A percentile compares a stretch with the other conserved stretches of the same genome.
Conservation (phyloP, 345 rosid species). For the Psidium friedrichsthalianum region DNA sequence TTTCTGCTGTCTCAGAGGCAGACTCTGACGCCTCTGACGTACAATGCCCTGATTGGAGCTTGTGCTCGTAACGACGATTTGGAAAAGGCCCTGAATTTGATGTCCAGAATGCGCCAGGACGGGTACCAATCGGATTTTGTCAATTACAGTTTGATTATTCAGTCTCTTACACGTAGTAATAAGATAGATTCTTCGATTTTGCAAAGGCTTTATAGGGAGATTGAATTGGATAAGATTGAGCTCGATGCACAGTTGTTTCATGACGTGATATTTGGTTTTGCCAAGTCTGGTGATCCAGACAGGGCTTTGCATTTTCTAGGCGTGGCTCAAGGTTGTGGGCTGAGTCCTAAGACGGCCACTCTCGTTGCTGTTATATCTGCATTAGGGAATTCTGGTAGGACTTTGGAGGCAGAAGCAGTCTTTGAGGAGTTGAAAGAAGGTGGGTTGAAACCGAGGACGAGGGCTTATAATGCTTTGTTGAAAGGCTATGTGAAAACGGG, state of each 20-base stretch:
- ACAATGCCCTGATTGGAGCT: conserved; percentile 85
- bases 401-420: conserved; percentile 80
- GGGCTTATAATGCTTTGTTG: conserved; percentile 80
- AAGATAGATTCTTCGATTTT: conserved; percentile 55
- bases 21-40: conserved; percentile 69
- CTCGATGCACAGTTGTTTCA: conserved; percentile 67
- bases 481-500: conserved; percentile 78
- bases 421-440: conserved; percentile 84
- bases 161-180: conserved; percentile 53
- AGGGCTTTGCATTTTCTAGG: conserved; percentile 59
- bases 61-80: conserved; percentile 78
- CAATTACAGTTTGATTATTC: conserved; percentile 77
- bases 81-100: conserved; percentile 77
- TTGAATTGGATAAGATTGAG: conserved; percentile 67
- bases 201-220: conserved; percentile 54
- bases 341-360: conserved; percentile 52
- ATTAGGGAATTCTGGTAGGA: conserved; percentile 53
- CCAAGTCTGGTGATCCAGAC: conserved; percentile 64
- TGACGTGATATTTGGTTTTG: conserved; percentile 76
- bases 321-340: conserved; percentile 61
- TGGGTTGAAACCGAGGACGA: conserved; percentile 61
- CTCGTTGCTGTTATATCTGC: conserved; percentile 54
- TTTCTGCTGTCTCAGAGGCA: conserved; percentile 76
- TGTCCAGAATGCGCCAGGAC: conserved; percentile 76
- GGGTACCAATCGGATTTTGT: conserved; percentile 83